These are phyloP conservation scores for Xanthoconium purpureum DNA, from an alignment of 768 basidiomycete species.

Conservation along the genomic window DNA sequence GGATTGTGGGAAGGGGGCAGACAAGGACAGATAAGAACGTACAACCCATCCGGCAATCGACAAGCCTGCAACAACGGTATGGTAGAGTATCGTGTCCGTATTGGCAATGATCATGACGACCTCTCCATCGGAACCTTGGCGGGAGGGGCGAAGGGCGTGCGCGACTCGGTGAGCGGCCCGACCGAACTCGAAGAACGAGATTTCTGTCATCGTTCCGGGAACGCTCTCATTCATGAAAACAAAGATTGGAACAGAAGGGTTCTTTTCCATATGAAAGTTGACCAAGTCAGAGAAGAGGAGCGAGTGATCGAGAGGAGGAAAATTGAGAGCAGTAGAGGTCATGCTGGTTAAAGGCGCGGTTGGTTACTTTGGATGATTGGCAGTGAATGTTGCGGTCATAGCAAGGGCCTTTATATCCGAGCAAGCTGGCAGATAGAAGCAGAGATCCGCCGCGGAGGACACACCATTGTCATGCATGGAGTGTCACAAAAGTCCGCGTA, in stretches of 20 bases:
- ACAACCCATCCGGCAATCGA: constrained; percentile 39
- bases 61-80: constrained; percentile 34
- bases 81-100: constrained; percentile 35
- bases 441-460: too few relatives aligned
- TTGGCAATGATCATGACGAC: constrained; percentile 25
- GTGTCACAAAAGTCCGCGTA: too few relatives aligned
- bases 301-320: too few relatives aligned
- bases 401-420: too few relatives aligned
- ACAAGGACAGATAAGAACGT: constrained; percentile 26
- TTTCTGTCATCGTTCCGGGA: constrained; percentile 10
- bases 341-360: too few relatives aligned
- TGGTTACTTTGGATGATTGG: too few relatives aligned
- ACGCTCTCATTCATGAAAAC: constrained; percentile 13
- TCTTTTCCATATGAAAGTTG: constrained; percentile 21
- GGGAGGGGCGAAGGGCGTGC: constrained; percentile 19
- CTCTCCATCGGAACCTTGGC: constrained; percentile 17
- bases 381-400: too few relatives aligned
- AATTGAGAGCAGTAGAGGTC: too few relatives aligned
- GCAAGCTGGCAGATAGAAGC: too few relatives aligned
- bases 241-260: constrained; percentile 10
- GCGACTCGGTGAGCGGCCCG: constrained; percentile 34
- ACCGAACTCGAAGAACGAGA: constrained; percentile 25
- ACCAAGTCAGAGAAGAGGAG: constrained; percentile 20
- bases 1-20: constrained; percentile 18
- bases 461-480: too few relatives aligned